Evolutionary conservation across 176 grass and related monocot genomes (phyloP).

Genomic region (Eragrostis nindensis): DNA sequence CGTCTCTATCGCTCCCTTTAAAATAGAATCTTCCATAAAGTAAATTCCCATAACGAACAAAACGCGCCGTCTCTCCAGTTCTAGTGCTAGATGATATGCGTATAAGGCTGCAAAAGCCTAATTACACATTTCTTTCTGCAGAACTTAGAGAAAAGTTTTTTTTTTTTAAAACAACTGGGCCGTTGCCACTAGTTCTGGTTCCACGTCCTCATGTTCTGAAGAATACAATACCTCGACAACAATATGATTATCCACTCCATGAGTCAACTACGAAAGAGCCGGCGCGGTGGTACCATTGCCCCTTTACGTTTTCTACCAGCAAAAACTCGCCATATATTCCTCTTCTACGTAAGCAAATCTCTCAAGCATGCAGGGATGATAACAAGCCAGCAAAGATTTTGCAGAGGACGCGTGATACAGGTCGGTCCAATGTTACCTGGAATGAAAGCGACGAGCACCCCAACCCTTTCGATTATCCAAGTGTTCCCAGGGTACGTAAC

Average conservation of each 20-base stretch:
- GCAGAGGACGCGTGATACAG: conserved; percentile 18
- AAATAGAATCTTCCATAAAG: conserved; percentile 1
- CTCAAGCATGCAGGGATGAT: background rate
- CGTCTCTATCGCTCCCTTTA: background rate
- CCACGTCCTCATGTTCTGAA: background rate
- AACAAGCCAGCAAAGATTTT: conserved; percentile 32
- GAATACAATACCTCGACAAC: conserved; percentile 22
- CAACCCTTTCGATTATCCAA: background rate
- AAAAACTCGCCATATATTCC: conserved; percentile 52
- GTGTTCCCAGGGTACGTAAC: conserved; percentile 34
- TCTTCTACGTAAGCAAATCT: conserved; percentile 52
- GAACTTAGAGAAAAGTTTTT: background rate
- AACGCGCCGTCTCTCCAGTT: background rate
- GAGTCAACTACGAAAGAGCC: background rate
- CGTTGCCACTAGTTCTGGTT: conserved; percentile 5
- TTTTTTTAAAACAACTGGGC: background rate
- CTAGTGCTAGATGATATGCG: too few relatives aligned
- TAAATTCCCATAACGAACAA: background rate
- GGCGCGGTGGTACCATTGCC: background rate
- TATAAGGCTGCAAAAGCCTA: background rate
- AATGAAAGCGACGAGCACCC: conserved; percentile 38
- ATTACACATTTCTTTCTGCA: background rate
- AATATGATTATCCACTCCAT: conserved; percentile 15
- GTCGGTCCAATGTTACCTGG: background rate
- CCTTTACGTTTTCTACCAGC: conserved; percentile 27